Percentiles rank a stretch among this genome's conserved stretches.
phyloP scores from a whole-genome alignment of 2,329 filamentous ascomycete species.

The Ilyonectria mors-panacis region DNA sequence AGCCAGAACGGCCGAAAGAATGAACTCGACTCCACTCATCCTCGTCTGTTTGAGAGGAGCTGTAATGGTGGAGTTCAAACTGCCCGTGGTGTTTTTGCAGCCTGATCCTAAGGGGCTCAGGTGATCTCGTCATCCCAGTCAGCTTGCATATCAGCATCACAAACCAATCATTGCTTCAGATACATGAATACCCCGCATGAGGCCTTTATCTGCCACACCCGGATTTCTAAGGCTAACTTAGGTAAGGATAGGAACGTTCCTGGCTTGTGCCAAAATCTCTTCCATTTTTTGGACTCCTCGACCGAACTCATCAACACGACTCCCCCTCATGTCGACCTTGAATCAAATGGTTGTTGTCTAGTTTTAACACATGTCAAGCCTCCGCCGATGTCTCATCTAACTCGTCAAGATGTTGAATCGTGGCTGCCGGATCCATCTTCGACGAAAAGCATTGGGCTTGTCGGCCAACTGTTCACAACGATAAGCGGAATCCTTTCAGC shows the following conservation, averaged over 20 bases:
- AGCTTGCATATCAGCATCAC: background rate
- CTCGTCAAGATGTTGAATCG: slow-evolving; percentile 3
- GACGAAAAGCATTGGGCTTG: background rate
- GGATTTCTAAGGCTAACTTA: background rate
- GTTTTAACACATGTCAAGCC: too few species aligned
- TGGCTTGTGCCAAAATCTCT: too few species aligned
- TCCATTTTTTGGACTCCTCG: too few species aligned
- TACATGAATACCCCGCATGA: slow-evolving; percentile 1
- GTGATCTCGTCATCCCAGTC: background rate
- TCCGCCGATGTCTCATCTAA: background rate
- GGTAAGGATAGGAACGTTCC: too few species aligned
- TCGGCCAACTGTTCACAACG: background rate
- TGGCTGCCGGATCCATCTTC: slow-evolving; percentile 1
- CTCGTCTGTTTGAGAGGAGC: too few species aligned
- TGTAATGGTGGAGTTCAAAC: background rate
- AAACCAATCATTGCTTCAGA: background rate
- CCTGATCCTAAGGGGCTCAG: background rate
- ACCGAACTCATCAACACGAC: too few species aligned
- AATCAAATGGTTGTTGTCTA: too few species aligned
- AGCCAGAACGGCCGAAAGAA: slow-evolving; percentile 4
- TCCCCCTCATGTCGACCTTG: too few species aligned
- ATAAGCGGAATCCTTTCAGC: background rate
- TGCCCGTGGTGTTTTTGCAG: background rate
- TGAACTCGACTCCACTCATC: slow-evolving; percentile 9
- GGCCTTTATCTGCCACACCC: background rate